These are phyloP conservation scores for Podaxis sp. DNA, from an alignment of 768 basidiomycete genomes.

Conservation along the genomic window DNA sequence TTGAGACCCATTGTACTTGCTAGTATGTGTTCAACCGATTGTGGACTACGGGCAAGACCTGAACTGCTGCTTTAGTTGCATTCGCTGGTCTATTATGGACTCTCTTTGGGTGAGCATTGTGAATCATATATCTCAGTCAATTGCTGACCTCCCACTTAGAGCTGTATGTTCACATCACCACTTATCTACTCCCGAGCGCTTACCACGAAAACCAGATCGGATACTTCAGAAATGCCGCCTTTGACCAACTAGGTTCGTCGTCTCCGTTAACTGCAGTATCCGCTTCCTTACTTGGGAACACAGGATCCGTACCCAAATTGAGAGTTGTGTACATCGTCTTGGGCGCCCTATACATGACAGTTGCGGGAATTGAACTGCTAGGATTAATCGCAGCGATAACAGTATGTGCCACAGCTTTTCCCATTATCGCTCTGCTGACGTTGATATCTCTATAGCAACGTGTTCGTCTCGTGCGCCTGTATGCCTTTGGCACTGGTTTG, in stretches of 20 bases:
- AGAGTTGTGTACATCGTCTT: conserved; percentile 54
- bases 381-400: conserved; percentile 46
- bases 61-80: conserved; percentile 26
- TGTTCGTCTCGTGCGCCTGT: conserved; percentile 45
- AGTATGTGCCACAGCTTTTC: conserved; percentile 35
- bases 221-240: conserved; percentile 50
- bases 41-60: background rate
- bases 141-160: conserved; percentile 16
- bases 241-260: conserved; percentile 45
- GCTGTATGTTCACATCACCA: conserved; percentile 23
- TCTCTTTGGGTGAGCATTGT: conserved; percentile 52
- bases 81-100: conserved; percentile 53
- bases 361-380: conserved; percentile 49
- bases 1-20: conserved; percentile 58
- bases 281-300: background rate
- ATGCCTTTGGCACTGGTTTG: conserved; percentile 45
- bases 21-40: conserved; percentile 23
- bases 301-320: conserved; percentile 40
- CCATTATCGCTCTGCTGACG: background rate
- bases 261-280: background rate
- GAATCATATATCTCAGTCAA: background rate
- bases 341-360: conserved; percentile 50
- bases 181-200: conserved; percentile 1
- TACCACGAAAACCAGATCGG: conserved; percentile 39
- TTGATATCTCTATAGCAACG: conserved; percentile 42